Evolutionary conservation across 305 asterid species (phyloP).

Genomic region (Fraxinus floribunda): DNA sequence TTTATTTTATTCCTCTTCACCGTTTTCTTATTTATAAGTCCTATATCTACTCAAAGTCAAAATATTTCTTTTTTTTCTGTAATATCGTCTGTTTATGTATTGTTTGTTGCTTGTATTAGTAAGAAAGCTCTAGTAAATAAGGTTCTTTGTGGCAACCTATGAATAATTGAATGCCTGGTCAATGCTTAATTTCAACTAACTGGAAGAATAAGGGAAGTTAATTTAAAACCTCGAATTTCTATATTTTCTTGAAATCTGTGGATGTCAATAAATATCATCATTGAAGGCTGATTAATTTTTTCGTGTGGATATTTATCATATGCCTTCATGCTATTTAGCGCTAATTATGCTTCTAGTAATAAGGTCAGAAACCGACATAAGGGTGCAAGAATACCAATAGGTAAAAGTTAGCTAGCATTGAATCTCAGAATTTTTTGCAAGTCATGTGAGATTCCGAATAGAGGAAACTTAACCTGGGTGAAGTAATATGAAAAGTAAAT

Average conservation of each 20-base stretch:
- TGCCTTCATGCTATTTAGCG: background rate
- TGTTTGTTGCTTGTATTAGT: background rate
- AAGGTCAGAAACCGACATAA: conserved; percentile 3
- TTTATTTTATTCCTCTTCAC: background rate
- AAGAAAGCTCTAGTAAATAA: background rate
- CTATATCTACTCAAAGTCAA: too few relatives aligned
- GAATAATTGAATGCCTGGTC: background rate
- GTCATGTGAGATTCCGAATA: background rate
- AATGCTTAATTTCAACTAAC: background rate
- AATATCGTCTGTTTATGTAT: background rate
- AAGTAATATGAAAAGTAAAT: background rate
- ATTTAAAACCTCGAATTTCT: background rate
- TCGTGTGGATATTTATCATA: background rate
- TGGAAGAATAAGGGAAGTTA: background rate
- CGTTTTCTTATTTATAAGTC: background rate
- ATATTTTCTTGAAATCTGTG: background rate
- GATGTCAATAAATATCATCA: background rate
- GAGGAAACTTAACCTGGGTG: background rate
- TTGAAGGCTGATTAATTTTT: background rate
- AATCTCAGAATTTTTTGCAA: background rate
- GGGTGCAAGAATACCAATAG: background rate
- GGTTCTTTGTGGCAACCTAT: background rate
- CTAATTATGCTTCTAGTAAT: background rate
- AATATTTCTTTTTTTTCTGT: background rate
- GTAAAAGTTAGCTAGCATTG: background rate